Conservation (phyloP, 1,284 basidiomycete species). For the Ustilago nuda region DNA sequence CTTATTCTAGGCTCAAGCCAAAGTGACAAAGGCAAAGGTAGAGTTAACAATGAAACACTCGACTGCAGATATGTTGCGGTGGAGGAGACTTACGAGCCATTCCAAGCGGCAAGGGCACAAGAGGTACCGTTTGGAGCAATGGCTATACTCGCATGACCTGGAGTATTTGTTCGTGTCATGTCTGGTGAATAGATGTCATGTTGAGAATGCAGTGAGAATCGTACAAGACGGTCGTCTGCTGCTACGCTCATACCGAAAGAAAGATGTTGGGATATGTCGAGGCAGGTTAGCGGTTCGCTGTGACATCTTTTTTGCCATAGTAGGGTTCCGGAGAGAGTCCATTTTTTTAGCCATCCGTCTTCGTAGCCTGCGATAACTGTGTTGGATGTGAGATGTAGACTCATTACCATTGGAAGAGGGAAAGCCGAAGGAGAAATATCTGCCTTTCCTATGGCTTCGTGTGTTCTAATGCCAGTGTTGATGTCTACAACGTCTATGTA, state of each 20-base stretch:
- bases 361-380: slow-evolving; percentile 80
- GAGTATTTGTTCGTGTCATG: slow-evolving; percentile 9
- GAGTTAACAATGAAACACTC: background rate
- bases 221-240: slow-evolving; percentile 46
- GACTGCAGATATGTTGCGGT: background rate
- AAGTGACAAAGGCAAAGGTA: background rate
- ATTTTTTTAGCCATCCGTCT: slow-evolving; percentile 76
- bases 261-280: slow-evolving; percentile 4
- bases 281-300: slow-evolving; percentile 35
- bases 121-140: slow-evolving; percentile 25
- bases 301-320: slow-evolving; percentile 21
- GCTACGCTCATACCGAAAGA: slow-evolving; percentile 30
- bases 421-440: slow-evolving; percentile 17
- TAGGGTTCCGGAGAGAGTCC: slow-evolving; percentile 8
- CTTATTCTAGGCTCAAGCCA: slow-evolving; percentile 14
- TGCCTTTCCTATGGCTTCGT: slow-evolving; percentile 76
- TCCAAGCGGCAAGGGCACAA: slow-evolving; percentile 38
- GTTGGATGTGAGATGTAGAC: slow-evolving; percentile 75
- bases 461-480: slow-evolving; percentile 76
- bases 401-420: slow-evolving; percentile 79
- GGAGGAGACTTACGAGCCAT: slow-evolving; percentile 41
- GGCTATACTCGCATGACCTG: slow-evolving; percentile 29
- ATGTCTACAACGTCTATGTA: slow-evolving; percentile 85
- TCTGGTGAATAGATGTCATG: background rate
- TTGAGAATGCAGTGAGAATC: slow-evolving; percentile 9